Conservation (phyloP, 208 protist species). For the Leptomonas pyrrhocoris region DNA sequence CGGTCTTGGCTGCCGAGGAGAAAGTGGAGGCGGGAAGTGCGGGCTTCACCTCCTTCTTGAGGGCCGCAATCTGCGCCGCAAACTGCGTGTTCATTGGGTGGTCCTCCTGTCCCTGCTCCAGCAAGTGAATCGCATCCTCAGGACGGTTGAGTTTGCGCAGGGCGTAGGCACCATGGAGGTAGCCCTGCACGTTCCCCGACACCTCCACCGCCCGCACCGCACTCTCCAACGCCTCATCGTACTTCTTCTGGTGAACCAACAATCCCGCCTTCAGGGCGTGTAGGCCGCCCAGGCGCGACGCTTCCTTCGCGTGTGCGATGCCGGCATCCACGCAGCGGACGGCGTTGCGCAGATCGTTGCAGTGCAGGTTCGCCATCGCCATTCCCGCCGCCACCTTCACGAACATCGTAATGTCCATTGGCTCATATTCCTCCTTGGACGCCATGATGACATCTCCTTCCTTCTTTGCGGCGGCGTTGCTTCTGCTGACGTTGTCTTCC, state of each 20-base stretch:
- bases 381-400: slow-evolving; percentile 79
- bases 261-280: slow-evolving; percentile 85
- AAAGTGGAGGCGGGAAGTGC: slow-evolving; percentile 33
- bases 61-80: slow-evolving; percentile 47
- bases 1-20: neutral
- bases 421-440: slow-evolving; percentile 59
- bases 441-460: slow-evolving; percentile 52
- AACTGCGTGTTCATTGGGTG: slow-evolving; percentile 79
- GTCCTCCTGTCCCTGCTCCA: slow-evolving; percentile 60
- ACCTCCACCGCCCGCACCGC: slow-evolving; percentile 66
- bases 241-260: slow-evolving; percentile 76
- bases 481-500: neutral
- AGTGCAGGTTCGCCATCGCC: slow-evolving; percentile 85
- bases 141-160: slow-evolving; percentile 53
- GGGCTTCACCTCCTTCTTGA: slow-evolving; percentile 49
- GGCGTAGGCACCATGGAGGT: slow-evolving; percentile 81
- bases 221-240: slow-evolving; percentile 58
- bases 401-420: slow-evolving; percentile 82
- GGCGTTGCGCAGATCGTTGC: slow-evolving; percentile 73
- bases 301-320: slow-evolving; percentile 65
- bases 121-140: slow-evolving; percentile 62
- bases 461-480: neutral
- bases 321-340: slow-evolving; percentile 75
- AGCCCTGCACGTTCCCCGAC: slow-evolving; percentile 81
- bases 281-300: slow-evolving; percentile 69